phyloP scores from a whole-genome alignment of 495 filamentous ascomycete species.

The Lepidopterella palustris region DNA sequence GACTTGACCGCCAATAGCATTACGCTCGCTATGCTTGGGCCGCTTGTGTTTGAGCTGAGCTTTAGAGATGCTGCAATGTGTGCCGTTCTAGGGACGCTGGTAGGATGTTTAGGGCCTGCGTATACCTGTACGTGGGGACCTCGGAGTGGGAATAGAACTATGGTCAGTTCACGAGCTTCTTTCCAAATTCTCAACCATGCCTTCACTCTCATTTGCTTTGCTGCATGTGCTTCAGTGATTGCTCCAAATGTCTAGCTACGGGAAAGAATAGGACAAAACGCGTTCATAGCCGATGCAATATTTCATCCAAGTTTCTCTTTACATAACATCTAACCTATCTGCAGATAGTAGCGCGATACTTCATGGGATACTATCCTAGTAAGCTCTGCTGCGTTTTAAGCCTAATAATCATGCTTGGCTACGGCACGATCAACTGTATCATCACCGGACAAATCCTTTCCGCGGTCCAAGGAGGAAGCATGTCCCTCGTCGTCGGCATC shows the following conservation, averaged over 20 bases:
- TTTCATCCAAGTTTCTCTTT: too few species aligned
- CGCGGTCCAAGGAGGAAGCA: conserved; percentile 29
- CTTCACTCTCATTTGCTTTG: neutral
- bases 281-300: too few species aligned
- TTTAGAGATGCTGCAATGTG: conserved; percentile 13
- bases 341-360: conserved; percentile 14
- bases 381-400: conserved; percentile 12
- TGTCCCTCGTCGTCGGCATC: conserved; percentile 25
- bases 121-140: conserved; percentile 19
- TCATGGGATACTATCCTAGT: conserved; percentile 19
- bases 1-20: conserved; percentile 16
- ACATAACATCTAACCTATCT: neutral
- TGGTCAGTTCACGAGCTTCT: conserved; percentile 2
- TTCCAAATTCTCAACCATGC: neutral
- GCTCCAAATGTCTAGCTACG: too few species aligned
- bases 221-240: too few species aligned
- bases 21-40: conserved; percentile 9
- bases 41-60: conserved; percentile 14
- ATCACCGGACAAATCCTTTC: conserved; percentile 52
- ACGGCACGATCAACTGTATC: conserved; percentile 7
- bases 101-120: conserved; percentile 10
- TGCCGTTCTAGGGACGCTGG: conserved; percentile 6
- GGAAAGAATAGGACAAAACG: too few species aligned
- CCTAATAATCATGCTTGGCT: conserved; percentile 13
- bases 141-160: conserved; percentile 20